phyloP scores from a whole-genome alignment of 176 grass and related monocot genomes.

The Aegilops speltoides region DNA sequence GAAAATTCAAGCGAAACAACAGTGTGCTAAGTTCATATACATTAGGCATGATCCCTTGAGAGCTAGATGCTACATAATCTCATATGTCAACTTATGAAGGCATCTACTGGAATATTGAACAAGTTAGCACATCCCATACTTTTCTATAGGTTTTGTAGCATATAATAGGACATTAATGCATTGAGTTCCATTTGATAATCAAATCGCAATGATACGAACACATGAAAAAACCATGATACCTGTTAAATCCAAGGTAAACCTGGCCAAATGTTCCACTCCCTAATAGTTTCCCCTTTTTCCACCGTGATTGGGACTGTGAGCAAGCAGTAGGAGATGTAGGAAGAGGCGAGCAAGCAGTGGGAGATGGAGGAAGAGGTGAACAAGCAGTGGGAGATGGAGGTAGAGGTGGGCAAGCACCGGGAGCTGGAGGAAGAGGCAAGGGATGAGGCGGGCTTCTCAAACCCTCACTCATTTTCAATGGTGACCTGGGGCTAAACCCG shows the following conservation, averaged over 20 bases:
- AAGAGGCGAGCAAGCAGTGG: conserved; percentile 41
- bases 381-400: conserved; percentile 33
- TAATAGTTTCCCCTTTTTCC: conserved; percentile 84
- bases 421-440: conserved; percentile 36
- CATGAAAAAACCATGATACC: conserved; percentile 35
- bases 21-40: neutral
- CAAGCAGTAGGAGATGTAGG: conserved; percentile 37
- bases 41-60: neutral
- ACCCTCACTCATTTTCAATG: conserved; percentile 50
- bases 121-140: neutral
- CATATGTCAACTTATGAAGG: neutral
- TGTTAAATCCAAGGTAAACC: conserved; percentile 94
- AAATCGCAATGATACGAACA: neutral
- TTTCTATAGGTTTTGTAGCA: neutral
- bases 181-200: neutral
- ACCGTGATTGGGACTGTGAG: conserved; percentile 44
- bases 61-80: neutral
- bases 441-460: conserved; percentile 75
- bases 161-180: neutral
- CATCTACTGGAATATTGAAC: conserved; percentile 1
- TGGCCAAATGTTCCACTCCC: conserved; percentile 92
- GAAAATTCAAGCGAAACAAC: neutral
- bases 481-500: conserved; percentile 54
- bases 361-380: conserved; percentile 32
- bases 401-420: conserved; percentile 33